Percentiles rank a stretch among this genome's conserved stretches.
phyloP scores from a whole-genome alignment of 805 yeast species.

The Barnettozyma sucrosica region DNA sequence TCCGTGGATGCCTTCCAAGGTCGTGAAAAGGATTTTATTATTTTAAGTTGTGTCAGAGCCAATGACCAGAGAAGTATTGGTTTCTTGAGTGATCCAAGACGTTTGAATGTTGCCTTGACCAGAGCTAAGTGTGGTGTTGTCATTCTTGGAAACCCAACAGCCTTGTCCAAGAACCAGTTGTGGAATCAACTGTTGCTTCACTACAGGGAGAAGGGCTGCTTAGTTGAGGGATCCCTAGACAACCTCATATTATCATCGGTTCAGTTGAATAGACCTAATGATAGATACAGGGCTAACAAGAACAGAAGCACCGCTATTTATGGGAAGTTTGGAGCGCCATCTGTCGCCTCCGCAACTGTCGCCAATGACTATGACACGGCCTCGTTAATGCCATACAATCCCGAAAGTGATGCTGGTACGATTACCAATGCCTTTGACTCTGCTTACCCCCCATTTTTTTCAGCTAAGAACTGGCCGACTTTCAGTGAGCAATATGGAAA shows the following conservation, averaged over 20 bases:
- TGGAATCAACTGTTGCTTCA: constrained; percentile 79
- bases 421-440: constrained; percentile 7
- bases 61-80: constrained; percentile 73
- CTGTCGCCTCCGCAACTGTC: constrained; percentile 18
- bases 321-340: constrained; percentile 9
- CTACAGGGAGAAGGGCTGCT: constrained; percentile 76
- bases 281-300: constrained; percentile 11
- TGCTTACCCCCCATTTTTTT: constrained; percentile 17
- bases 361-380: constrained; percentile 32
- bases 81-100: constrained; percentile 76
- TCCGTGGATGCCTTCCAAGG: constrained; percentile 97
- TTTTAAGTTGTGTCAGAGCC: constrained; percentile 78
- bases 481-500: constrained; percentile 17
- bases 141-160: constrained; percentile 78
- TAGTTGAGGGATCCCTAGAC: constrained; percentile 86
- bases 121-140: constrained; percentile 81
- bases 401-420: constrained; percentile 22
- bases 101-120: constrained; percentile 84
- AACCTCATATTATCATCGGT: constrained; percentile 69
- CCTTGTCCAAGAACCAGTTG: constrained; percentile 60
- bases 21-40: constrained; percentile 75
- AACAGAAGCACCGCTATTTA: constrained; percentile 1
- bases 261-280: constrained; percentile 35
- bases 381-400: constrained; percentile 33
- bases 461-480: constrained; percentile 22